These are phyloP conservation scores for Metschnikowia peoriensis DNA, from an alignment of 805 yeast genomes.

Conservation along the genomic window DNA sequence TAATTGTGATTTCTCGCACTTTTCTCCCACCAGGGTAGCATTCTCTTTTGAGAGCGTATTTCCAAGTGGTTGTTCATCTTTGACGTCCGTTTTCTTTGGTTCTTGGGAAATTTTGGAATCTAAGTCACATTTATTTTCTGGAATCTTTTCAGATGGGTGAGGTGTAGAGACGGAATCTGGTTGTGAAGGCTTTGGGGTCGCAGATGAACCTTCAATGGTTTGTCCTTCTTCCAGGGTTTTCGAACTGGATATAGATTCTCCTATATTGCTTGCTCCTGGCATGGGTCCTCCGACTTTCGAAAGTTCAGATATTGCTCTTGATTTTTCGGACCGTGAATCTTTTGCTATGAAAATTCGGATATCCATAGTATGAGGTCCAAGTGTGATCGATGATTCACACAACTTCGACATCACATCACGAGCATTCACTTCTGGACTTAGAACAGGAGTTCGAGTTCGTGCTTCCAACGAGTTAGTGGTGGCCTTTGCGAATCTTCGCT, in stretches of 20 bases:
- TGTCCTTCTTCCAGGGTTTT: neutral
- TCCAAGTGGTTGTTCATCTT: neutral
- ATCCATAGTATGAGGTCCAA: constrained; percentile 85
- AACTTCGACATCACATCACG: constrained; percentile 88
- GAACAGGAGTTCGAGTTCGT: constrained; percentile 31
- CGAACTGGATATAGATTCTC: neutral
- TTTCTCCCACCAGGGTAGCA: no score
- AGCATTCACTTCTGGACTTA: constrained; percentile 47
- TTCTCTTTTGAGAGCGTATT: neutral
- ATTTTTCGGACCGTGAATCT: constrained; percentile 66
- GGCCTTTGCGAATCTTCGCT: constrained; percentile 20
- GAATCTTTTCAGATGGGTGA: neutral
- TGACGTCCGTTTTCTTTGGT: neutral
- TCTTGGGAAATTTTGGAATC: neutral
- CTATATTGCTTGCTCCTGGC: neutral
- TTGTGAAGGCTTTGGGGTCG: neutral
- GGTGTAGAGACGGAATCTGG: neutral
- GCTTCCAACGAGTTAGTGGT: constrained; percentile 19
- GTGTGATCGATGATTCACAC: constrained; percentile 66
- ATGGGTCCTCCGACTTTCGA: constrained; percentile 10
- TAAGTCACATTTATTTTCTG: neutral
- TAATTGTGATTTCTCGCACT: no score
- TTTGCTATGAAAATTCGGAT: constrained; percentile 78
- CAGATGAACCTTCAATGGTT: neutral
- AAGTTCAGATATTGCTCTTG: constrained; percentile 31